Evolutionary conservation across 2,329 filamentous ascomycete species (phyloP), one percentile per base, ranked within the genome.

Genomic region (Chaetomium olivaceum): DNA sequence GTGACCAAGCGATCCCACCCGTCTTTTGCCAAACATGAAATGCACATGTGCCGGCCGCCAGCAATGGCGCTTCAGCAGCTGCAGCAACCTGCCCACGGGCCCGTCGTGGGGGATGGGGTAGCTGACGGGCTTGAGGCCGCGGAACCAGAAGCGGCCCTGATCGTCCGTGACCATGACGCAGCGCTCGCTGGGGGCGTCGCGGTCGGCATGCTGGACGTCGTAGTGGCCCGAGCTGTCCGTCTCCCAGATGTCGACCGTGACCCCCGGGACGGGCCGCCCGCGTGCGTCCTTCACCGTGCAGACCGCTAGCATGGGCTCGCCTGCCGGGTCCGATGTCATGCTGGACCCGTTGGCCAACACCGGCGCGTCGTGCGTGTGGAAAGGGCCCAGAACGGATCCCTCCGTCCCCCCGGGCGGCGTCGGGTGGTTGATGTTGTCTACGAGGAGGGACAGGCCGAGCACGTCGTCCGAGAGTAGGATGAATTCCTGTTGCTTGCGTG

Each of bases 71-170:
- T 84, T 82, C 72, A 95, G 75, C 72, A 79, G 76, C 74, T 80
- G 79, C 71, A 95, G 78, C 70, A 95, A 75, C 77, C 87, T 86
- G 0, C 91, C 93, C 0, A 96, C 92, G 0, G 93, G 92, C 9
- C 91, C 91, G 77, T 96, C 92, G 72, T 91, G 83, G 1, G 92
- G 91, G 72, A 96, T 95, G 0, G 91, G 89, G 77, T 96, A 97
- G 61, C 89, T 88, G 65, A 96, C 92, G 0, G 93, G 93, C 66
- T 89, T 88, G 74, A 96, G 92, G 0, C 89, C 91, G 73, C 88
- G 89, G 80, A 96, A 96, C 88, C 90, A 96, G 75, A 96, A 95
- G 1, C 82, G 74, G 0, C 93, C 94, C 43, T 92, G 80, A 0
- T 83, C 80, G 71, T 94, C 91, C 67, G 83, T 90, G 51, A 75